Base-by-base conservation (phyloP, 768 basidiomycete species). In the Brasilioporus rufonigricans region DNA sequence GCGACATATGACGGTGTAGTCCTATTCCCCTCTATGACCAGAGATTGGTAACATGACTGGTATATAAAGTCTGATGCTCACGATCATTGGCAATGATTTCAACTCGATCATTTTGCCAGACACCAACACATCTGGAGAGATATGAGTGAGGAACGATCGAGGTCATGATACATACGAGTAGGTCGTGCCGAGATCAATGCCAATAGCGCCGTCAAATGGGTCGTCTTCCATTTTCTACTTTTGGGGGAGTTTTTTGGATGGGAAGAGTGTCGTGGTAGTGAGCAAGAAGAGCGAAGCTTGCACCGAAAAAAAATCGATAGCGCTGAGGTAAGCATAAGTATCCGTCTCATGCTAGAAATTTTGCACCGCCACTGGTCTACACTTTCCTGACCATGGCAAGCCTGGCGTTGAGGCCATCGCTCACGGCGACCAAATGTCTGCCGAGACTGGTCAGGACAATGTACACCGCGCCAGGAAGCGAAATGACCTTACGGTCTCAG, bases 51-150 rank as follows among this genome's bases (percentile, higher is more conserved):
- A 47, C 21, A 50, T 26, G 31, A 18, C 18, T 18, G 12, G 24
- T 13, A 44, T 18, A 14, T 47, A 11, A 50, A 50, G 53, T 52
- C 41, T 35, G 14, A 50, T 45, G 79, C 90, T 74, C 64, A 92
- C 89, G 92, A 82, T 94, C 92, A 68, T 94, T 94, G 78, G 92
- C 89, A 72, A 98, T 98, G 80, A 98, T 98, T 76, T 98, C 95
- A 67, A 98, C 95, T 68, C 96, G 93, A 84, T 98, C 96, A 76
- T 97, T 94, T 83, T 96, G 93, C 95, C 95, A 98, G 69, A 98
- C 94, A 80, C 93, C 96, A 65, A 98, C 96, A 74, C 95, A 98
- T 45, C 93, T 96, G 64, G 35, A 66, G 49, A 64, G 52, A 57
- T 51, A 56, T 60, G 51, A 64, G 65, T 66, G 13, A 32, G 26